Conservation (phyloP, 202 grass and related monocot genomes). For the Bolboschoenoplectus hybrid region DNA sequence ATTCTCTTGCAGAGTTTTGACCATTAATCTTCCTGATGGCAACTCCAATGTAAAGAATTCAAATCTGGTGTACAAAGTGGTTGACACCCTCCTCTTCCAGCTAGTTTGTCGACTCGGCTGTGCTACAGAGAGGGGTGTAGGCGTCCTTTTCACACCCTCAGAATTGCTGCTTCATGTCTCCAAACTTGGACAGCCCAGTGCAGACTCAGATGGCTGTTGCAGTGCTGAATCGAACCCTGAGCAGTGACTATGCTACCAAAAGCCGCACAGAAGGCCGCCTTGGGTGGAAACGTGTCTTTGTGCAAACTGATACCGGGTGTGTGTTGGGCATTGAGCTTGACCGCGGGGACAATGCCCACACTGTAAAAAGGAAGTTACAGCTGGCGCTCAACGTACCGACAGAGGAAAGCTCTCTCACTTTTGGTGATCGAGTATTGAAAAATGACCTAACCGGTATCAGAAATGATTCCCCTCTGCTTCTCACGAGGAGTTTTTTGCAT, state of each 20-base stretch:
- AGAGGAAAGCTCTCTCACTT: slow-evolving; percentile 86
- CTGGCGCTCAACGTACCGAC: slow-evolving; percentile 78
- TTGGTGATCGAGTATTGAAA: slow-evolving; percentile 82
- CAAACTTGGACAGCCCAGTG: slow-evolving; percentile 78
- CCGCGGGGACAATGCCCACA: slow-evolving; percentile 80
- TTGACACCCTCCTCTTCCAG: slow-evolving; percentile 27
- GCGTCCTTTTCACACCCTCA: slow-evolving; percentile 38
- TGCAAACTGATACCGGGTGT: slow-evolving; percentile 91
- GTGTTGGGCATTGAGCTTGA: slow-evolving; percentile 87
- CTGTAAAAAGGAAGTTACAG: slow-evolving; percentile 94
- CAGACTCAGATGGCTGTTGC: slow-evolving; percentile 95
- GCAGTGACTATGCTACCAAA: slow-evolving; percentile 67
- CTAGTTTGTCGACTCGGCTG: slow-evolving; percentile 41
- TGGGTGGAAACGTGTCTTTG: slow-evolving; percentile 95
- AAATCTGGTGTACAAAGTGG: slow-evolving; percentile 42
- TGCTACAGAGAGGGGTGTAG: slow-evolving; percentile 47
- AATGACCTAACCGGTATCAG: slow-evolving; percentile 84
- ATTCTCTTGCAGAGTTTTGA: slow-evolving; percentile 21
- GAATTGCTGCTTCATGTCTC: slow-evolving; percentile 55
- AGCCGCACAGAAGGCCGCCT: slow-evolving; percentile 61
- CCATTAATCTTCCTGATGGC: not conserved
- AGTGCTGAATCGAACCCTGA: slow-evolving; percentile 66
- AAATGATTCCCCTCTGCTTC: slow-evolving; percentile 85
- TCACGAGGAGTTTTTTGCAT: slow-evolving; percentile 79
- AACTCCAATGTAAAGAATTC: not conserved